phyloP scores from a whole-genome alignment of 129 eudicot genomes.

The Mikania micrantha region DNA sequence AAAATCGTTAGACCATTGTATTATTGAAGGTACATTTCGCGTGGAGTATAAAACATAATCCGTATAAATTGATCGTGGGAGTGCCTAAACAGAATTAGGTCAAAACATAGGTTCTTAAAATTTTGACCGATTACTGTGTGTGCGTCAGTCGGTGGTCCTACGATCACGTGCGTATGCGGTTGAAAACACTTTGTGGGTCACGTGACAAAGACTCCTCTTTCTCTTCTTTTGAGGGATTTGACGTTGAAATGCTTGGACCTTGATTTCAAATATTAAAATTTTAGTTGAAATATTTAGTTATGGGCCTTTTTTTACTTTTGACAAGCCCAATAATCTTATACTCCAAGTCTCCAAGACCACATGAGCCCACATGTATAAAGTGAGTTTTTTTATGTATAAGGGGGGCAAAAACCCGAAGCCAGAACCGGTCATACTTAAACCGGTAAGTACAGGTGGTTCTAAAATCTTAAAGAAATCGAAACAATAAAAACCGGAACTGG shows the following conservation, averaged over 20 bases:
- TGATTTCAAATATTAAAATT: not conserved
- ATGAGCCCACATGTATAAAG: too few relatives aligned
- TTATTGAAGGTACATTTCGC: not conserved
- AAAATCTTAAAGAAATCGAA: too few relatives aligned
- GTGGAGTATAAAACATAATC: not conserved
- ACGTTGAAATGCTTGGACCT: not conserved
- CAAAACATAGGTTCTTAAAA: conserved; percentile 10
- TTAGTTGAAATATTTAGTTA: not conserved
- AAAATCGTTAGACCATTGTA: not conserved
- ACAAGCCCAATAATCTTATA: not conserved
- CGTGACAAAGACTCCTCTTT: conserved; percentile 16
- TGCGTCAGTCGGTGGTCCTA: conserved; percentile 28
- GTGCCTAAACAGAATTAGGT: not conserved
- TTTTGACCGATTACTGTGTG: conserved; percentile 22
- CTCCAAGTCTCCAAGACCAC: too few relatives aligned
- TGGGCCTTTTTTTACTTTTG: not conserved
- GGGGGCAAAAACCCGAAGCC: too few relatives aligned
- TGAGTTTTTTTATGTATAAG: too few relatives aligned
- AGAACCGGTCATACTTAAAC: too few relatives aligned
- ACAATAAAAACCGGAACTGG: too few relatives aligned
- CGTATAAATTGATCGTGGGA: not conserved
- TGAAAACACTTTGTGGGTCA: conserved; percentile 20
- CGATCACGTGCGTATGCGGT: conserved; percentile 25
- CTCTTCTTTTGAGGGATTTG: conserved; percentile 21
- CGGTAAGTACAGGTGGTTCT: too few relatives aligned